Base-by-base conservation (phyloP, 208 protist species). In the Trypanosoma brucei region DNA sequence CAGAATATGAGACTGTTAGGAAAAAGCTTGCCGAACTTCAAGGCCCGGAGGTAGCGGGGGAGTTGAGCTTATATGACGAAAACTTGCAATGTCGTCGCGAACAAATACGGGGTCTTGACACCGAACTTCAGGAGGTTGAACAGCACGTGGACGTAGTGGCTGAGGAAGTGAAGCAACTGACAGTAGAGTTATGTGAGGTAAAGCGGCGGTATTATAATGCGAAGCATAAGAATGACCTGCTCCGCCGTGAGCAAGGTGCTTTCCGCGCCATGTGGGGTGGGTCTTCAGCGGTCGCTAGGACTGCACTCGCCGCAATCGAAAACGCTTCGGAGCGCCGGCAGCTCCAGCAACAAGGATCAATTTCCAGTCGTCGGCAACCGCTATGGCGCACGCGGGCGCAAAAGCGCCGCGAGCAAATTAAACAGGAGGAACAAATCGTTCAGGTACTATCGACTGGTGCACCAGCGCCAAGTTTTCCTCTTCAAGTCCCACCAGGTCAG, bases 11-110 rank as follows among this genome's bases (percentile, higher is more conserved):
- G 36, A 69, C 92, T 57, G 76, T 98, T 45, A 97, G 98, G 62
- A 75, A 84, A 59, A 88, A 95, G 40, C 79, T 99, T 11, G 89
- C 93, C 6, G 75, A 92, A 33, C 81, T 98, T 70, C 97, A 97
- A 2, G 96, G 96, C 1, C 97, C 97, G 1, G 96, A 99, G 65
- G 83, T 98, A 5, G 92, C 94, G 1, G 96, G 98, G 77, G 94
- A 99, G 69, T 78, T 99, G 9, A 91, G 81, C 37, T 78, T 98
- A 53, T 98, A 92, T 44, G 81, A 96, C 35, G 86, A 98, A 66
- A 97, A 97, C 35, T 62, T 99, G 30, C 58, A 85, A 50, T 92
- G 98, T 50, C 94, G 97, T 36, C 76, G 78, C 8, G 68, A 79
- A 59, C 96, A 98, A 81, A 88, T 98, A 40, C 78, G 81, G 39